A percentile compares a stretch with the other conserved stretches of the same genome.
These are phyloP conservation scores for Coemansia sp. DNA, from an alignment of 371 early-diverging fungal species.

Conservation along the genomic window DNA sequence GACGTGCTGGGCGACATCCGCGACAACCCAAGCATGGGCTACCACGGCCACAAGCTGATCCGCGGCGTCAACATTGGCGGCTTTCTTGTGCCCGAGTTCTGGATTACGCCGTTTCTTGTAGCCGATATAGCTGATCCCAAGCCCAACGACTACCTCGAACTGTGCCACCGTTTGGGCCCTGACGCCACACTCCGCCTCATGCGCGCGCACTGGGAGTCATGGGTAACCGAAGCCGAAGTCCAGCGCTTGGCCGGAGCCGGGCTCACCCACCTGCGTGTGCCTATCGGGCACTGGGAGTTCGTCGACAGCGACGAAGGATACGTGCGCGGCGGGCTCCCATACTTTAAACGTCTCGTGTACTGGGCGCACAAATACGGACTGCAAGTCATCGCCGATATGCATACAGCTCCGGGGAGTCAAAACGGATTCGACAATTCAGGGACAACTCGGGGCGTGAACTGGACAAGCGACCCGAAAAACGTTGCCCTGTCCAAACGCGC, in stretches of 20 bases:
- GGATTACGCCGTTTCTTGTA: slow-evolving; percentile 70
- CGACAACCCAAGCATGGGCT: slow-evolving; percentile 38
- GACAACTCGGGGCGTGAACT: slow-evolving; percentile 25
- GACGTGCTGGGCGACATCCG: slow-evolving; percentile 24
- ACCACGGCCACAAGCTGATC: slow-evolving; percentile 40
- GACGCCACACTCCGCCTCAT: slow-evolving; percentile 59
- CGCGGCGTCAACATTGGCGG: slow-evolving; percentile 77
- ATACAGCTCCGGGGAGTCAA: slow-evolving; percentile 64
- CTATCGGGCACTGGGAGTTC: slow-evolving; percentile 74
- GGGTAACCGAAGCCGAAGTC: slow-evolving; percentile 70
- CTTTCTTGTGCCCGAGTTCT: slow-evolving; percentile 72
- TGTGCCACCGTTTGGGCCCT: slow-evolving; percentile 61
- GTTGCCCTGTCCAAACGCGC: slow-evolving; percentile 42
- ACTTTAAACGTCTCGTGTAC: slow-evolving; percentile 59
- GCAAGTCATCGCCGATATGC: slow-evolving; percentile 63
- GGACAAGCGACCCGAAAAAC: slow-evolving; percentile 41
- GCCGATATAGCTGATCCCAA: slow-evolving; percentile 55
- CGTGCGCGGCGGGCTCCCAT: slow-evolving; percentile 56
- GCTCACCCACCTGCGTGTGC: slow-evolving; percentile 73
- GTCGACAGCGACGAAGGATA: slow-evolving; percentile 59
- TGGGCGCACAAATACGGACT: slow-evolving; percentile 60
- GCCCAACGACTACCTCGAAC: slow-evolving; percentile 62
- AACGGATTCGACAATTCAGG: slow-evolving; percentile 52
- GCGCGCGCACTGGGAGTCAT: slow-evolving; percentile 63
- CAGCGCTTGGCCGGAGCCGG: slow-evolving; percentile 62